Evolutionary conservation across 108 stramenopile genomes (phyloP).

Genomic region (Skeletonema menzelii): DNA sequence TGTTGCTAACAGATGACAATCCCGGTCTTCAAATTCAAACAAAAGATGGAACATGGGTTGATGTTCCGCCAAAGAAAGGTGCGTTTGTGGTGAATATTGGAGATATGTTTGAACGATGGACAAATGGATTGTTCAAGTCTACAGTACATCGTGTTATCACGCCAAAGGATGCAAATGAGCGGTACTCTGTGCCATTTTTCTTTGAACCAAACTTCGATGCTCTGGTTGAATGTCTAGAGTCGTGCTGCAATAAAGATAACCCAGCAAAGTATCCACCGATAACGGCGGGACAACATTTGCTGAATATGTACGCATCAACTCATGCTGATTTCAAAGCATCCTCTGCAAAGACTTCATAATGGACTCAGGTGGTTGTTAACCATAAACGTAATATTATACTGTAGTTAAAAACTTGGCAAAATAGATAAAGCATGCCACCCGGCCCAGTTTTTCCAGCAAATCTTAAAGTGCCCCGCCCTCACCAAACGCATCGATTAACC

Average conservation of each 20-base stretch:
- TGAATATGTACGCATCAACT: slow-evolving; percentile 58
- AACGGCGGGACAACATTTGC: slow-evolving; percentile 51
- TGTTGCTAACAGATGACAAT: slow-evolving; percentile 60
- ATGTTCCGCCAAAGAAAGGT: slow-evolving; percentile 54
- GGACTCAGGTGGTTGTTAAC: neutral
- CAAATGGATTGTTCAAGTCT: slow-evolving; percentile 65
- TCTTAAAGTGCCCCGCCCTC: slow-evolving; percentile 67
- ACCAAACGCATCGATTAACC: slow-evolving; percentile 73
- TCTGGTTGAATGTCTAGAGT: slow-evolving; percentile 31
- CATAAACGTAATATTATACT: neutral
- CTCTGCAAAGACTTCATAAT: neutral
- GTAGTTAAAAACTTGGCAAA: neutral
- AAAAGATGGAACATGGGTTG: slow-evolving; percentile 49
- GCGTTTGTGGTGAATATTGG: slow-evolving; percentile 87
- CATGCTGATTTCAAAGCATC: slow-evolving; percentile 48
- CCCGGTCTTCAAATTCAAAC: slow-evolving; percentile 63
- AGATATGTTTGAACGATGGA: slow-evolving; percentile 85
- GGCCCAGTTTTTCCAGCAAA: neutral
- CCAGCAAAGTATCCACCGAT: slow-evolving; percentile 53
- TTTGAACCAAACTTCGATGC: slow-evolving; percentile 66
- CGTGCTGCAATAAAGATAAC: slow-evolving; percentile 23
- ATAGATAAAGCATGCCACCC: neutral
- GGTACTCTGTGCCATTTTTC: slow-evolving; percentile 80
- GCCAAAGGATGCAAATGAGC: slow-evolving; percentile 28
- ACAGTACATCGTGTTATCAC: slow-evolving; percentile 77